phyloP scores from a whole-genome alignment of 495 filamentous ascomycete genomes.

The Baudoinia panamericana region DNA sequence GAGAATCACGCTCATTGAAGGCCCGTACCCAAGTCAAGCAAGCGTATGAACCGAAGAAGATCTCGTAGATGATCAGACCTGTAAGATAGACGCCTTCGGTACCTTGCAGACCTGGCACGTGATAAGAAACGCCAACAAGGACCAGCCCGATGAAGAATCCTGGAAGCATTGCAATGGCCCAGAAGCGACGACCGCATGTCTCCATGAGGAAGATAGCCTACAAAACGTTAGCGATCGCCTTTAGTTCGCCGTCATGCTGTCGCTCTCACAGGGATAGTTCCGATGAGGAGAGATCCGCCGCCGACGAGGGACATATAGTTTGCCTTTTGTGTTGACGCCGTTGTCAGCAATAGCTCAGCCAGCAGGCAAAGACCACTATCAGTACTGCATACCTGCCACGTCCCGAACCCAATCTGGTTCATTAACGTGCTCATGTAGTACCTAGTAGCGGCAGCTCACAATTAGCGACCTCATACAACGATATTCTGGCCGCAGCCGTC shows the following conservation, averaged over 20 bases:
- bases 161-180: constrained; percentile 48
- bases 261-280: constrained; percentile 45
- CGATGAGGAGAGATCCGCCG: constrained; percentile 43
- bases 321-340: constrained; percentile 32
- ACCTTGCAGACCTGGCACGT: constrained; percentile 28
- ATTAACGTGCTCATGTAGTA: constrained; percentile 51
- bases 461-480: too few relatives aligned
- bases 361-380: too few relatives aligned
- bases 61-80: constrained; percentile 46
- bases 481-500: too few relatives aligned
- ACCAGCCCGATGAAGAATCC: constrained; percentile 48
- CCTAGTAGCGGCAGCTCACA: too few relatives aligned
- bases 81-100: constrained; percentile 42
- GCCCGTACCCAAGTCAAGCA: constrained; percentile 54
- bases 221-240: too few relatives aligned
- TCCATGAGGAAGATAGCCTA: constrained; percentile 51
- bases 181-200: constrained; percentile 45
- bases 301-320: constrained; percentile 53
- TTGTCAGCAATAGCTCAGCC: too few relatives aligned
- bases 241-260: too few relatives aligned
- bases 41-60: constrained; percentile 51
- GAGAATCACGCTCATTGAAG: constrained; percentile 16
- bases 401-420: constrained; percentile 41
- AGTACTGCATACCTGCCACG: too few relatives aligned
- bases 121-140: constrained; percentile 43